A percentile compares a stretch with the other conserved stretches of the same genome.
Evolutionary conservation across 345 rosid species (phyloP).

Genomic region (Eucalyptus dawsonii): DNA sequence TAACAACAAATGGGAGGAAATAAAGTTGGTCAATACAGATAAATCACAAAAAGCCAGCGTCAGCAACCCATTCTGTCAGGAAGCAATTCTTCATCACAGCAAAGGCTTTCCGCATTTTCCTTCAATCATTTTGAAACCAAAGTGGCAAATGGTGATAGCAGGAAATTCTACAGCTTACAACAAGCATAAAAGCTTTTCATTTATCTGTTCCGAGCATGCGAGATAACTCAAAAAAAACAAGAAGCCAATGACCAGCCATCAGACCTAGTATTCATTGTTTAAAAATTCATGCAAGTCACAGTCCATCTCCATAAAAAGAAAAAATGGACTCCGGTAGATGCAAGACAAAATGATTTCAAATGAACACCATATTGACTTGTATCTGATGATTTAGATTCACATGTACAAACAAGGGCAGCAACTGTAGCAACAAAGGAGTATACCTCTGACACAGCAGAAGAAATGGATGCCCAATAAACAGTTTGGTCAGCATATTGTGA

Average conservation of each 20-base stretch:
- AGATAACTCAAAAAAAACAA: not conserved
- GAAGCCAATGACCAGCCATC: not conserved
- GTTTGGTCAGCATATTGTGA: constrained; percentile 42
- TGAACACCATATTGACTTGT: not conserved
- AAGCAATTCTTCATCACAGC: not conserved
- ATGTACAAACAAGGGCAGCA: not conserved
- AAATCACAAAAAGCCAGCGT: not conserved
- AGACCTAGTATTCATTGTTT: not conserved
- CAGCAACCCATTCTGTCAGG: not conserved
- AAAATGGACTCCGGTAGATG: not conserved
- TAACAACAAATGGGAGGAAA: not conserved
- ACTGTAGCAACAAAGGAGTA: not conserved
- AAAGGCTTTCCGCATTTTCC: not conserved
- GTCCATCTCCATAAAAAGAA: not conserved
- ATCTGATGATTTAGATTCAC: not conserved
- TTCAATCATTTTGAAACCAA: not conserved
- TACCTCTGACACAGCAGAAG: constrained; percentile 77
- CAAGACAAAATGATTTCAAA: not conserved
- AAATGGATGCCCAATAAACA: constrained; percentile 72
- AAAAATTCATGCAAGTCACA: not conserved
- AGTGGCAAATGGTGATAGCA: not conserved
- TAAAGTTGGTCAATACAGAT: not conserved
- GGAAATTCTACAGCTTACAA: not conserved
- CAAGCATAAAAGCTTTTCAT: not conserved
- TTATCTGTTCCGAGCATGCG: not conserved